Conservation (phyloP, 345 rosid genomes). For the Heritiera fomes region DNA sequence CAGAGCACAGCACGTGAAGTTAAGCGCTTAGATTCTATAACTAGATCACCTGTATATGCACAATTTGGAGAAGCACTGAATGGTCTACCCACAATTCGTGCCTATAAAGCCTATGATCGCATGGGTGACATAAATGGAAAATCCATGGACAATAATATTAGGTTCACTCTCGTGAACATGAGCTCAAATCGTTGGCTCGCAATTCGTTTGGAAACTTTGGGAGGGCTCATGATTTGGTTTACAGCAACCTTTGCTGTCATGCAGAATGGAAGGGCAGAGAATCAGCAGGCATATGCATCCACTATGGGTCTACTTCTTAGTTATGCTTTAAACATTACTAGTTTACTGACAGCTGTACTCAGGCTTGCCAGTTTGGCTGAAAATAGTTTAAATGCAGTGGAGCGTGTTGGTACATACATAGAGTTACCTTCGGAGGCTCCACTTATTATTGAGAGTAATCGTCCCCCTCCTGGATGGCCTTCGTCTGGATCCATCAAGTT, state of each 20-base stretch:
- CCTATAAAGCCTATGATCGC: constrained; percentile 92
- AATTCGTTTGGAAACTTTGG: constrained; percentile 86
- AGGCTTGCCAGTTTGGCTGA: constrained; percentile 98
- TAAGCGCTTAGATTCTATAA: constrained; percentile 87
- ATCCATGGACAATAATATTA: constrained; percentile 89
- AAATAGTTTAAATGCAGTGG: constrained; percentile 95
- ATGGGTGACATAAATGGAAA: constrained; percentile 94
- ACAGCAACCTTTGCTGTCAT: constrained; percentile 98
- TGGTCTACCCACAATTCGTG: constrained; percentile 90
- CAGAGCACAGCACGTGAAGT: constrained; percentile 98
- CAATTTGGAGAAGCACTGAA: constrained; percentile 98
- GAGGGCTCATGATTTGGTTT: constrained; percentile 98
- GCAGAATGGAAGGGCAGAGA: constrained; percentile 88
- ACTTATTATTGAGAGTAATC: constrained; percentile 67
- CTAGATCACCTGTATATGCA: constrained; percentile 98
- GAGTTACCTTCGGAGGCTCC: constrained; percentile 95
- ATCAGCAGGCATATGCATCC: constrained; percentile 91
- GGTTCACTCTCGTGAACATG: constrained; percentile 89
- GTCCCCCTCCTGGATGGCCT: constrained; percentile 99
- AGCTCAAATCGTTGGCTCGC: constrained; percentile 97
- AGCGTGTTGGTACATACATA: constrained; percentile 82
- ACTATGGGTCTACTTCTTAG: constrained; percentile 98
- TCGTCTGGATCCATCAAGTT: constrained; percentile 93
- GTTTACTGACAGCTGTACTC: constrained; percentile 78
- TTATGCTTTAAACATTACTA: constrained; percentile 87